These are phyloP conservation scores for Ustilago curta DNA, from an alignment of 1,284 basidiomycete genomes.

Conservation along the genomic window DNA sequence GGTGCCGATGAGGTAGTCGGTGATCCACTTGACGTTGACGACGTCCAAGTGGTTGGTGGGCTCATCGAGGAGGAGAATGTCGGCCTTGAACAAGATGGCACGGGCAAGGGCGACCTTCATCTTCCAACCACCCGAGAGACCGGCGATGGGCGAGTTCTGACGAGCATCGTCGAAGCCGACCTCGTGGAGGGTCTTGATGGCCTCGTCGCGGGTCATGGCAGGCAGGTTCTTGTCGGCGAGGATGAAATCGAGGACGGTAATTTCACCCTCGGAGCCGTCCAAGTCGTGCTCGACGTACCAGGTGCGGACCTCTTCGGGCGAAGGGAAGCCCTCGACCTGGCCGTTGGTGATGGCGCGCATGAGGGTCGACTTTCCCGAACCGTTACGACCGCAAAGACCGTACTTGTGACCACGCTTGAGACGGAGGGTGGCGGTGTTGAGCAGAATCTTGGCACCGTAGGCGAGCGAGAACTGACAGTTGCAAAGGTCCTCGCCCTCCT, in stretches of 20 bases:
- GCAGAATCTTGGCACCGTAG: slow-evolving; percentile 70
- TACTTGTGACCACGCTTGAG: slow-evolving; percentile 70
- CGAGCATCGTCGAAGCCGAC: slow-evolving; percentile 69
- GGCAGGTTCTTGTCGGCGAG: slow-evolving; percentile 64
- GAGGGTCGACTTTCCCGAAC: slow-evolving; percentile 69
- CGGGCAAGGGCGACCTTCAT: slow-evolving; percentile 70
- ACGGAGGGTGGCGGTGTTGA: slow-evolving; percentile 69
- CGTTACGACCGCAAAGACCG: slow-evolving; percentile 69
- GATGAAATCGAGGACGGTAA: slow-evolving; percentile 68
- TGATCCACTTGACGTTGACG: slow-evolving; percentile 69
- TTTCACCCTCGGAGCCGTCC: slow-evolving; percentile 69
- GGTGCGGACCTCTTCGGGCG: slow-evolving; percentile 68
- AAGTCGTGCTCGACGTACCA: slow-evolving; percentile 70
- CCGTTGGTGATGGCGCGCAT: slow-evolving; percentile 70
- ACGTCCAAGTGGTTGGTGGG: slow-evolving; percentile 70
- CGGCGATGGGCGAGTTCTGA: slow-evolving; percentile 67
- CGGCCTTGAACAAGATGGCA: slow-evolving; percentile 69
- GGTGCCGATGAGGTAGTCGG: slow-evolving; percentile 65
- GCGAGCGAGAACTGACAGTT: slow-evolving; percentile 70
- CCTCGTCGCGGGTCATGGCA: slow-evolving; percentile 61
- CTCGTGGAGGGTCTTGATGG: slow-evolving; percentile 62
- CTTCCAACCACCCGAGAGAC: slow-evolving; percentile 70
- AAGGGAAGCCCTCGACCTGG: slow-evolving; percentile 70
- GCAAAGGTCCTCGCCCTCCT: slow-evolving; percentile 69
- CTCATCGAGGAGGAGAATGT: slow-evolving; percentile 69